Evolutionary conservation across 2,329 filamentous ascomycete genomes (phyloP).

Genomic region (Lecanoromycetidae sp.): DNA sequence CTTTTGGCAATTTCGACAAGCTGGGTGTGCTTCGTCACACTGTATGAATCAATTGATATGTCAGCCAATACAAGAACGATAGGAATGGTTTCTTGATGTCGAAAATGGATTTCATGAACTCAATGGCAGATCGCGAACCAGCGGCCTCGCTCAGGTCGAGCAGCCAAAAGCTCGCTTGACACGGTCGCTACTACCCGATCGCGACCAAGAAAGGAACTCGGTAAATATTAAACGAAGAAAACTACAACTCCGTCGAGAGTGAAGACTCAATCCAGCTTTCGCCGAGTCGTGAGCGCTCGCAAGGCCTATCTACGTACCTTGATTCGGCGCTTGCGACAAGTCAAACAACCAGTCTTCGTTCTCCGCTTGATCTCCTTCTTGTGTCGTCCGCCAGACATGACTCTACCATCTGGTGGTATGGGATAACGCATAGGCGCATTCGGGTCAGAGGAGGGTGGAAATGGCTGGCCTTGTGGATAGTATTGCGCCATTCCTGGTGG

Average conservation of each 20-base stretch:
- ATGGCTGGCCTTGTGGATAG: constrained; percentile 19
- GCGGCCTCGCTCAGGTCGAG: constrained; percentile 12
- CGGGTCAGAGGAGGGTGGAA: constrained; percentile 35
- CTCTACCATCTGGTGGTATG: constrained; percentile 41
- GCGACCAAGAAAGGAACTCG: constrained; percentile 15
- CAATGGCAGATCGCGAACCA: constrained; percentile 18
- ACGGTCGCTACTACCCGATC: constrained; percentile 19
- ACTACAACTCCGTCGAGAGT: constrained; percentile 7
- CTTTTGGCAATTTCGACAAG: constrained; percentile 61
- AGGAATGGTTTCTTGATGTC: neutral
- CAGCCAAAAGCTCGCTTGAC: constrained; percentile 17
- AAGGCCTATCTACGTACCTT: constrained; percentile 44
- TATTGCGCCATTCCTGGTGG: constrained; percentile 47
- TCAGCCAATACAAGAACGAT: too few relatives aligned
- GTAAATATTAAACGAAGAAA: constrained; percentile 15
- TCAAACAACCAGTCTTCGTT: constrained; percentile 61
- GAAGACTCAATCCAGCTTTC: neutral
- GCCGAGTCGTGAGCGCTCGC: neutral
- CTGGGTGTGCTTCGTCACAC: constrained; percentile 94
- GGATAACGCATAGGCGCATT: constrained; percentile 42
- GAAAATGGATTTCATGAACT: neutral
- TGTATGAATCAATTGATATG: constrained; percentile 28
- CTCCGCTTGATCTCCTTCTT: constrained; percentile 63
- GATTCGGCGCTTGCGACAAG: constrained; percentile 55
- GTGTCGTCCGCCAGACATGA: constrained; percentile 51